A percentile compares a stretch with the other conserved stretches of the same genome.
Conservation (phyloP, 2,329 filamentous ascomycete genomes). For the Cladobotryum protrusum region DNA sequence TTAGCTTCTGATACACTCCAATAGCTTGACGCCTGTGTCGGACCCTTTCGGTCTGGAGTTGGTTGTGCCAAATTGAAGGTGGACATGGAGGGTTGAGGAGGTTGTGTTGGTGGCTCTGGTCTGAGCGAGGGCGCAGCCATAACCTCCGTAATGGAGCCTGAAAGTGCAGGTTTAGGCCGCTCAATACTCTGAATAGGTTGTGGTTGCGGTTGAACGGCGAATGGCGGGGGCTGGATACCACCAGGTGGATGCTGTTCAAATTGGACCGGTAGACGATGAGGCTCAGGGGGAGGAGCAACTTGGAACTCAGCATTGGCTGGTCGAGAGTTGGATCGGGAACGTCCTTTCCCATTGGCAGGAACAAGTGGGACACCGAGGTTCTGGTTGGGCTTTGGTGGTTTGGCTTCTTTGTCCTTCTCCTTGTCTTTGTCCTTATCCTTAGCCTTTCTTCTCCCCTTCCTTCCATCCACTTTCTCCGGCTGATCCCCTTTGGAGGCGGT, state of each 20-base stretch:
- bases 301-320: constrained; percentile 39
- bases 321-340: constrained; percentile 51
- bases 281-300: constrained; percentile 33
- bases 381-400: constrained; percentile 34
- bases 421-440: constrained; percentile 32
- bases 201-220: constrained; percentile 25
- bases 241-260: constrained; percentile 37
- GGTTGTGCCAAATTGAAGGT: constrained; percentile 45
- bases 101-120: constrained; percentile 46
- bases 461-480: constrained; percentile 40
- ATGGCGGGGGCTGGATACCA: constrained; percentile 38
- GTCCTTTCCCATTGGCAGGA: constrained; percentile 35
- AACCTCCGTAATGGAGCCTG: constrained; percentile 43
- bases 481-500: constrained; percentile 35
- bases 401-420: constrained; percentile 20
- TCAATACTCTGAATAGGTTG: constrained; percentile 26
- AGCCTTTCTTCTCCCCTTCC: constrained; percentile 33
- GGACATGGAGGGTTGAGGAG: constrained; percentile 40
- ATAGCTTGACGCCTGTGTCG: constrained; percentile 66
- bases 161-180: constrained; percentile 27
- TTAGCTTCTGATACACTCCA: constrained; percentile 79
- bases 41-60: constrained; percentile 41
- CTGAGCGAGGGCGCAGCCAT: constrained; percentile 52
- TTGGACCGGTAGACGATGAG: constrained; percentile 34
- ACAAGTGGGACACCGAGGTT: constrained; percentile 42